These are phyloP conservation scores for Cryphonectria naterciae DNA, from an alignment of 2,329 filamentous ascomycete species.

Conservation along the genomic window DNA sequence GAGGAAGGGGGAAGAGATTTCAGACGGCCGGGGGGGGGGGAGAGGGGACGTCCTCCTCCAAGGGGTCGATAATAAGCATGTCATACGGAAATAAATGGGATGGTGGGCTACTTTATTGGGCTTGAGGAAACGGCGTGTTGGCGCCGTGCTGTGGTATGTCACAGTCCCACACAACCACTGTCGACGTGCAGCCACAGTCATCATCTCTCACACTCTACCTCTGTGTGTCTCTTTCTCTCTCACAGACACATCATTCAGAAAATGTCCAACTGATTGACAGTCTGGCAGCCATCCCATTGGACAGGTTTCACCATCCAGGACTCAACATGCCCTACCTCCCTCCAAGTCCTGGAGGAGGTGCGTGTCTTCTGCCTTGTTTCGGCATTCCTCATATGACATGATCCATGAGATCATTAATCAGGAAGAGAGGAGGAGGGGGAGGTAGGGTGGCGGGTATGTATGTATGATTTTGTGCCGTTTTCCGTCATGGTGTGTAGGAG, in stretches of 20 bases:
- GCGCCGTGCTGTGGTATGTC: background rate
- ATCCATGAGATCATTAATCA: background rate
- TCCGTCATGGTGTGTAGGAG: background rate
- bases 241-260: background rate
- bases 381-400: background rate
- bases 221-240: background rate
- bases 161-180: background rate
- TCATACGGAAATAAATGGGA: background rate
- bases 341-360: background rate
- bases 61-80: background rate
- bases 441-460: background rate
- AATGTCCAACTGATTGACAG: background rate
- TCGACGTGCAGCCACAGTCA: background rate
- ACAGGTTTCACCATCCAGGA: background rate
- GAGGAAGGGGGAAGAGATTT: background rate
- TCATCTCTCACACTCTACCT: background rate
- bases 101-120: background rate
- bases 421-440: background rate
- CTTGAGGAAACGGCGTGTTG: background rate
- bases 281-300: background rate
- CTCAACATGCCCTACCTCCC: background rate
- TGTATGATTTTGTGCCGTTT: background rate
- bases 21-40: background rate
- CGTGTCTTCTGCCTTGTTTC: background rate
- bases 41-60: background rate